Evolutionary conservation across 2,329 filamentous ascomycete species (phyloP), one percentile per base, ranked within the genome.

Genomic region (Fusarium nodosum): DNA sequence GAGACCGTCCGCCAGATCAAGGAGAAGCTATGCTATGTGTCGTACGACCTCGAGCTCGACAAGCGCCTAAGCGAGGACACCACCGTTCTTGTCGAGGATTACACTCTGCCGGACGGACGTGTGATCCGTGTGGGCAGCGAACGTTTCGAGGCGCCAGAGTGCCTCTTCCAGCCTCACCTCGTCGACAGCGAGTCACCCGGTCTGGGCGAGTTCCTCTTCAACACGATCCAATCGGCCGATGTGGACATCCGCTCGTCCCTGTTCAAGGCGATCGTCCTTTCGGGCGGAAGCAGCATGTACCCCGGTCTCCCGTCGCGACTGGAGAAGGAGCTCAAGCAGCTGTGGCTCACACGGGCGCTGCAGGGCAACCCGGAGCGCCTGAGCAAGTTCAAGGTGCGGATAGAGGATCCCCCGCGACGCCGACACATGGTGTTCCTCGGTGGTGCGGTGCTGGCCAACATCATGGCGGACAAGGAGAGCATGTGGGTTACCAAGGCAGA

Each of bases 391-490:
- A 99, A 98, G 88, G 95, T 99, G 72, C 90, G 96, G 80, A 98
- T 99, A 85, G 96, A 99, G 81, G 96, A 99, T 80, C 96, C 96
- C 53, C 96, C 96, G 34, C 88, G 96, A 82, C 89, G 96, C 83
- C 88, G 95, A 81, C 96, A 99, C 85, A 98, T 99, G 94, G 96
- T 99, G n/a, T 98, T 99, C 87, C 83, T 99, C 58, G 96, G 96
- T 61, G 96, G 96, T 74, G 96, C 96, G 28, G 96, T 99, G 68
- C 85, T 99, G 76, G 96, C 96, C 74, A 98, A 98, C 79, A 97
- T 99, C 81, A 98, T 99, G 92, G 94, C 96, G 46, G 94, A 98
- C 83, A 98, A 97, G 84, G 93, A 97, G 80, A 92, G 91, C 79
- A 98, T 98, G 96, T 99, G 96, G 96, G 94, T 99, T 77, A 92